Evolutionary conservation across 306 rosid genomes (phyloP).

Genomic region (Senna siamea): DNA sequence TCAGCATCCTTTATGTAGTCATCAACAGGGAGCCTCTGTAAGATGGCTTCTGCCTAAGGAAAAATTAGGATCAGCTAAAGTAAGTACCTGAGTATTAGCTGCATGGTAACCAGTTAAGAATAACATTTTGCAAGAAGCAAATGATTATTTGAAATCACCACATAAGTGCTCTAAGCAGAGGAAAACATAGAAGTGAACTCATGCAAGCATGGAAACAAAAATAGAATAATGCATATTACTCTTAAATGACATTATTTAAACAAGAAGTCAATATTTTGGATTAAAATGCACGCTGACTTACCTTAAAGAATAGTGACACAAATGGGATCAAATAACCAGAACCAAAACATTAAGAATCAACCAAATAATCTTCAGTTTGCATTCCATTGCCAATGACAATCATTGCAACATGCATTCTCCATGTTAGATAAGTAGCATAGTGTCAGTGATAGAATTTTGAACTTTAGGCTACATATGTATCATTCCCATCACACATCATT

Average conservation of each 20-base stretch:
- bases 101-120: conserved; percentile 40
- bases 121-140: conserved; percentile 22
- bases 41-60: conserved; percentile 92
- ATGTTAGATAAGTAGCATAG: conserved; percentile 2
- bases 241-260: conserved; percentile 11
- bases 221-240: background rate
- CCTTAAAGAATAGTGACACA: conserved; percentile 12
- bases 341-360: conserved; percentile 29
- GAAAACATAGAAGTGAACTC: conserved; percentile 9
- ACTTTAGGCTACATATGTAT: background rate
- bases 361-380: conserved; percentile 14
- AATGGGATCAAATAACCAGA: conserved; percentile 13
- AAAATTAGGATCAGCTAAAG: conserved; percentile 57
- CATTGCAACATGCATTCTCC: conserved; percentile 24
- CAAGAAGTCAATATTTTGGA: conserved; percentile 5
- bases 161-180: conserved; percentile 24
- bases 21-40: conserved; percentile 70
- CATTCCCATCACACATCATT: conserved; percentile 18
- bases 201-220: background rate
- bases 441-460: background rate
- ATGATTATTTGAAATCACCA: conserved; percentile 22
- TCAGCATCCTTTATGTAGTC: conserved; percentile 71
- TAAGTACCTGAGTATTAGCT: conserved; percentile 39
- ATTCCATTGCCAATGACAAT: conserved; percentile 11
- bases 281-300: background rate